Evolutionary conservation across 768 basidiomycete species (phyloP), one percentile per base, ranked within the genome.

Genomic region (Serendipita sp.): DNA sequence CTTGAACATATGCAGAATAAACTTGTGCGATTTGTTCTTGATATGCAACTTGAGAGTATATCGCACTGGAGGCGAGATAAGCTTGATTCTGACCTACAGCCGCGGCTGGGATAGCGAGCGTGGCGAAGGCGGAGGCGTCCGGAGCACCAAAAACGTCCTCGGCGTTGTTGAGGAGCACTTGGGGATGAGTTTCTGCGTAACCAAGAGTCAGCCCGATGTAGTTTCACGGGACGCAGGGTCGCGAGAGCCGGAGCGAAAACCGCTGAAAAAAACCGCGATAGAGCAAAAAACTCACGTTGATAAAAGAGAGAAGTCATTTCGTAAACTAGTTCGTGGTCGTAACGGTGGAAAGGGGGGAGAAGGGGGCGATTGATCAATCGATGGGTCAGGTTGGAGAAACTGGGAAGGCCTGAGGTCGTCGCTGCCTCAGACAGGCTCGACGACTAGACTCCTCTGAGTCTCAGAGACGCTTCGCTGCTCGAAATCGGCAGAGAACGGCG

Each of bases 231-330:
- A 10, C 56, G 28, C 56, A 60, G 56, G 56, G 56, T 60, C 56
- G 56, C 56, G n/a, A 3, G 28, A 24, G 56, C 56, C 56, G 56
- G 56, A 8, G 28, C n/a, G 34, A 35, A 60, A 38, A 60, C 18
- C 8, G n/a, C 11, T n/a, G 37, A 37, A 60, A 60, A 60, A 60
- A 60, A 16, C 16, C 4, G 28, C 11, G 35, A 30, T 65, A 30
- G 56, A 44, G 48, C 45, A 53, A 58, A 24, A 34, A 32, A 69
- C 74, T 5, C 69, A 88, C 89, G 80, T 91, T 89, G 2, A 91
- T 77, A 15, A 90, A 83, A 2, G 86, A 86, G 53, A 91, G 76
- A 74, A 60, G 56, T n/a, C 56, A 60, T 60, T 60, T 60, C 56
- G 56, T 60, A 60, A 60, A 60, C 28, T 28, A n/a, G 34, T n/a